phyloP scores from a whole-genome alignment of 2,329 filamentous ascomycete species.

The Pseudocercospora macadamiae region DNA sequence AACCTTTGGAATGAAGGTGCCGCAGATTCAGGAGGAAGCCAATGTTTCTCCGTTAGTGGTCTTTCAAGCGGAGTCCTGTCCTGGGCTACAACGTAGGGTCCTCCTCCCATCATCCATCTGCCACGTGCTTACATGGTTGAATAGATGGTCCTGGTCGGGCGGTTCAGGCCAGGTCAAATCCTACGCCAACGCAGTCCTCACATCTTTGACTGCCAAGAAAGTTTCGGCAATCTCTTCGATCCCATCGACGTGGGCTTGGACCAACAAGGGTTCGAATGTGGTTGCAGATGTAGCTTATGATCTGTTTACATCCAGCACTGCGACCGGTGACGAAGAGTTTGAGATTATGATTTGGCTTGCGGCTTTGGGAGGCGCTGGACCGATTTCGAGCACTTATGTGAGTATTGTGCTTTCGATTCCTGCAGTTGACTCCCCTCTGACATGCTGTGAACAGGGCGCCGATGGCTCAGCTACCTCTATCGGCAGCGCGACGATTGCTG shows the following conservation, averaged over 20 bases:
- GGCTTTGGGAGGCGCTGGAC: conserved; percentile 60
- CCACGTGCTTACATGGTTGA: conserved; percentile 31
- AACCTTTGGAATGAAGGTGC: conserved; percentile 49
- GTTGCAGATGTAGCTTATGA: conserved; percentile 62
- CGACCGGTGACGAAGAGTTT: conserved; percentile 54
- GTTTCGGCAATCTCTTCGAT: conserved; percentile 42
- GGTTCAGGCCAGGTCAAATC: conserved; percentile 45
- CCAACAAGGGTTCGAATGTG: conserved; percentile 53
- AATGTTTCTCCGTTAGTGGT: conserved; percentile 50
- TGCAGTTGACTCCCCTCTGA: background rate
- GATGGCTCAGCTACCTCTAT: conserved; percentile 43
- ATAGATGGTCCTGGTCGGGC: conserved; percentile 37
- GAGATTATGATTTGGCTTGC: conserved; percentile 70
- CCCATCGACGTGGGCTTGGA: conserved; percentile 51
- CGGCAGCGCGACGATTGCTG: conserved; percentile 58
- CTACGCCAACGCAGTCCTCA: conserved; percentile 47
- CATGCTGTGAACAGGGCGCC: conserved; percentile 34
- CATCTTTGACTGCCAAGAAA: conserved; percentile 34
- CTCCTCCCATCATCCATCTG: background rate
- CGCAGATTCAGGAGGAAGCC: conserved; percentile 49
- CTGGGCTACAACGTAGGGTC: conserved; percentile 48
- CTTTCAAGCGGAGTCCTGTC: conserved; percentile 42
- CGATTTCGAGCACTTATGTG: conserved; percentile 55
- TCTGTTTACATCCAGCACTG: conserved; percentile 58
- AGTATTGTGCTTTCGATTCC: background rate